Conservation (phyloP, 169 alveolate genomes). For the Plasmodium cynomolgi region DNA sequence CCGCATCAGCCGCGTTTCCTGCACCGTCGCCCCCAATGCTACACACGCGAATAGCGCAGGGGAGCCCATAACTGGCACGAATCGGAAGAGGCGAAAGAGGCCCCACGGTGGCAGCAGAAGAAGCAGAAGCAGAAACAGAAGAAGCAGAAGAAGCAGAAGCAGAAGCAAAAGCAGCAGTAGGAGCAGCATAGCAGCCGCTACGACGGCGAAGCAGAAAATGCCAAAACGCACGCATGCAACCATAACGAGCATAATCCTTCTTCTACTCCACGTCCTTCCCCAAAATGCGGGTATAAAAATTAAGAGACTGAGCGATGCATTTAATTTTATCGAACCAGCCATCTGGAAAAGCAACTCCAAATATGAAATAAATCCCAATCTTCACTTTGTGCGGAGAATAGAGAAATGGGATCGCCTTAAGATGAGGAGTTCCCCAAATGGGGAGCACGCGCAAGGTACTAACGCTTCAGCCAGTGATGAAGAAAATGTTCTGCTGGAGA, state of each 20-base stretch:
- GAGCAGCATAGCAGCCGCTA: not conserved
- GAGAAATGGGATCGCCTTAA: not conserved
- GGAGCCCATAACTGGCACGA: not conserved
- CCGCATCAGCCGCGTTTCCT: not conserved
- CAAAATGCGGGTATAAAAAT: conserved; percentile 38
- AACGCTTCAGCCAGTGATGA: not conserved
- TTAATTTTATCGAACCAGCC: conserved; percentile 42
- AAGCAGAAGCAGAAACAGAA: not conserved
- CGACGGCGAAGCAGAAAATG: conserved; percentile 20
- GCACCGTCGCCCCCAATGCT: not conserved
- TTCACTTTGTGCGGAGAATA: conserved; percentile 2
- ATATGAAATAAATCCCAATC: conserved; percentile 17
- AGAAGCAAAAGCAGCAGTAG: not conserved
- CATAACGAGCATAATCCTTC: not conserved
- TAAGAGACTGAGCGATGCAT: conserved; percentile 16
- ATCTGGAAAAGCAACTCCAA: conserved; percentile 1
- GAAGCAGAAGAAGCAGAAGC: not conserved
- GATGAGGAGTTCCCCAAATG: not conserved
- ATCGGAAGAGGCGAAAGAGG: not conserved
- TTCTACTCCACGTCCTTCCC: conserved; percentile 2
- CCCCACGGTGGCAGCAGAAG: not conserved
- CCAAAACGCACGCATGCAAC: conserved; percentile 4
- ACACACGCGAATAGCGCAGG: not conserved
- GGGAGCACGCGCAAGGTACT: not conserved
- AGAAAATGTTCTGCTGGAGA: not conserved